Percentiles rank a stretch among this genome's conserved stretches.
These are phyloP conservation scores for Passiflora organensis DNA, from an alignment of 345 rosid genomes.

Conservation along the genomic window DNA sequence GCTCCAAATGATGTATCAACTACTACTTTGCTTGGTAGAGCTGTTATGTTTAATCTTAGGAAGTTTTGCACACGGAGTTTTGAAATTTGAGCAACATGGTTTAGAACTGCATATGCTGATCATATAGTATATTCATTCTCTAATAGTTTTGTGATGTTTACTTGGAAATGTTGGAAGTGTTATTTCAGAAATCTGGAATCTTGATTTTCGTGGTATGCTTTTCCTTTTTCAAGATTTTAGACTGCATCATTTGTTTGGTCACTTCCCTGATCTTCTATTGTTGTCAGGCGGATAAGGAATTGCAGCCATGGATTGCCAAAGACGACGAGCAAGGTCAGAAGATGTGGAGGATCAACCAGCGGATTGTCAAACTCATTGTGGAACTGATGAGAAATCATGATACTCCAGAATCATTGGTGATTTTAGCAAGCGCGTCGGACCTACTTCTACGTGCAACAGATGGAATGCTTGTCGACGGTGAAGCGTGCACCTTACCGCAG, in stretches of 20 bases:
- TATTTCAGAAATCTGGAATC: not conserved
- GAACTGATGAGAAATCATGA: slow-evolving; percentile 95
- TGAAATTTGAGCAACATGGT: too few relatives aligned
- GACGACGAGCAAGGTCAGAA: slow-evolving; percentile 90
- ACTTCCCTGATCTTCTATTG: slow-evolving; percentile 26
- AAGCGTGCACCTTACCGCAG: slow-evolving; percentile 95
- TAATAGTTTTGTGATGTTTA: too few relatives aligned
- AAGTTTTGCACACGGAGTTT: too few relatives aligned
- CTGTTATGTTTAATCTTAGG: too few relatives aligned
- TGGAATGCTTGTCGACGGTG: slow-evolving; percentile 96
- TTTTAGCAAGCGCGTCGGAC: slow-evolving; percentile 89
- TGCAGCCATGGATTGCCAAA: slow-evolving; percentile 97
- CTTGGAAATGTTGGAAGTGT: too few relatives aligned
- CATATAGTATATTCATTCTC: too few relatives aligned
- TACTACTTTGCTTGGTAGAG: too few relatives aligned
- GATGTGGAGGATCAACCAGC: slow-evolving; percentile 94
- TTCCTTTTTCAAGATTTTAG: slow-evolving; percentile 3
- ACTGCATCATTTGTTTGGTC: slow-evolving; percentile 19
- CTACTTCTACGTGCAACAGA: slow-evolving; percentile 94
- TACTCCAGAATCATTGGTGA: slow-evolving; percentile 73
- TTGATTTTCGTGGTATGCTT: slow-evolving; percentile 5
- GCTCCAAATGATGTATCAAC: too few relatives aligned
- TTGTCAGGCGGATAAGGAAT: slow-evolving; percentile 87
- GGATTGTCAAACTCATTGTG: slow-evolving; percentile 76
- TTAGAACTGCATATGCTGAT: too few relatives aligned